A percentile compares a stretch with the other conserved stretches of the same genome.
Conservation (phyloP, 768 basidiomycete genomes). For the Pholiota molesta region DNA sequence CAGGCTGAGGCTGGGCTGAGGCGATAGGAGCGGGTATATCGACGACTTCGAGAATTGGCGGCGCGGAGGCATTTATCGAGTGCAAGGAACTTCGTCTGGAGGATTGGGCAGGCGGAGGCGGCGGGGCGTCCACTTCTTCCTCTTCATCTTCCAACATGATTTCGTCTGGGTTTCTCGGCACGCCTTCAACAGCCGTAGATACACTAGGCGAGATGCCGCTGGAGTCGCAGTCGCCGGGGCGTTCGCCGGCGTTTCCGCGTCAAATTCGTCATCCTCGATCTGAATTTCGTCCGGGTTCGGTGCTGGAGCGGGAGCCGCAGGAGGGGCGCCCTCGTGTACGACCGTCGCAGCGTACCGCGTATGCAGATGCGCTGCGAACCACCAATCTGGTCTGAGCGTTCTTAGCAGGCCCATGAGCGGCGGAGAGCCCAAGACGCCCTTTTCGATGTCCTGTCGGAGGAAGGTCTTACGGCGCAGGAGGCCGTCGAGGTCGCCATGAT, state of each 20-base stretch:
- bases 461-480: conserved; percentile 80
- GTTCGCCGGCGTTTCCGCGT: conserved; percentile 8
- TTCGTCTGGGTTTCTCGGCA: conserved; percentile 49
- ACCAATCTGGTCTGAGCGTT: conserved; percentile 77
- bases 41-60: conserved; percentile 81
- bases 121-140: conserved; percentile 38
- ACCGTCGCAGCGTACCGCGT: conserved; percentile 80
- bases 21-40: neutral
- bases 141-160: conserved; percentile 52
- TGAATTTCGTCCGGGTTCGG: conserved; percentile 56
- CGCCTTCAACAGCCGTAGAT: too few relatives aligned
- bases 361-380: conserved; percentile 94
- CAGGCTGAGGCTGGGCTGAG: neutral
- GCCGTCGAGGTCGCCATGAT: conserved; percentile 67
- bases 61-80: conserved; percentile 84
- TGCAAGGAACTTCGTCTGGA: conserved; percentile 78
- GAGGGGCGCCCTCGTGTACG: conserved; percentile 35
- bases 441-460: conserved; percentile 68
- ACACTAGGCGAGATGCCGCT: neutral
- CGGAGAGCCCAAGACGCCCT: conserved; percentile 80
- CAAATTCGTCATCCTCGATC: conserved; percentile 45
- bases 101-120: conserved; percentile 25
- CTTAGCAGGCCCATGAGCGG: conserved; percentile 79
- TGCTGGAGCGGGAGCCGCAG: neutral
- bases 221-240: conserved; percentile 2